Base-by-base conservation (phyloP, 2,329 filamentous ascomycete species). In the Drechslerella dactyloides region DNA sequence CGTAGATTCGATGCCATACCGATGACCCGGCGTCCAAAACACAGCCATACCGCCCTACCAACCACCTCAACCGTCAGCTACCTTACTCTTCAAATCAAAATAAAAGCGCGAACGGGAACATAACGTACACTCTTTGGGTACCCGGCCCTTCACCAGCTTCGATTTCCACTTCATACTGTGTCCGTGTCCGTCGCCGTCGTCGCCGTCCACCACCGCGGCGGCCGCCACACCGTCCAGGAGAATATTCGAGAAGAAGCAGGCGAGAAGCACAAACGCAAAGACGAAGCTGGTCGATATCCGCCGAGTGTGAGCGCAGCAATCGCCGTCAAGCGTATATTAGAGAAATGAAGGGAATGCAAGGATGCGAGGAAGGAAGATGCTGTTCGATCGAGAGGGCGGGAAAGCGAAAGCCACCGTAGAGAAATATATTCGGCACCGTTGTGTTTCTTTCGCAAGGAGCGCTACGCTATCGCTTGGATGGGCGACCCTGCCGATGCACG, bases 1-100 rank as follows among this genome's bases (percentile, higher is more conserved):
- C 27, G 27, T 8, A 8, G 27, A 4, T 33, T 33, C 27, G 8
- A 33, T 33, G 27, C 27, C 17, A 75, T 81, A 86, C 85, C 77
- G 94, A 97, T 80, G 94, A 97, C 76, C 94, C 94, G 79, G 94
- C 94, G 85, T 99, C 94, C 78, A 99, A 86, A 79, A 99, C 93
- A 77, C 97, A 90, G 79, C 93, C 94, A 84, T 96, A 97, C 82
- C 73, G 64, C 59, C 59, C 60, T 64, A 30, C 5, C 11, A 40
- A 13, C 15, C 37, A 48, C 48, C 23, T 1, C 27, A 13, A n/a
- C 2, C 27, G 17, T 62, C 52, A 64, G 40, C 33, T 21, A 10
- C 7, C 6, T 7, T 48, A 17, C 7, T 48, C 44, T 48, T 8
- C 10, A 19, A 4, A 4, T 51, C 11, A 19, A 17, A 4, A 17